Conservation (phyloP, 305 asterid genomes). For the Fraxinus xanthoxyloides region DNA sequence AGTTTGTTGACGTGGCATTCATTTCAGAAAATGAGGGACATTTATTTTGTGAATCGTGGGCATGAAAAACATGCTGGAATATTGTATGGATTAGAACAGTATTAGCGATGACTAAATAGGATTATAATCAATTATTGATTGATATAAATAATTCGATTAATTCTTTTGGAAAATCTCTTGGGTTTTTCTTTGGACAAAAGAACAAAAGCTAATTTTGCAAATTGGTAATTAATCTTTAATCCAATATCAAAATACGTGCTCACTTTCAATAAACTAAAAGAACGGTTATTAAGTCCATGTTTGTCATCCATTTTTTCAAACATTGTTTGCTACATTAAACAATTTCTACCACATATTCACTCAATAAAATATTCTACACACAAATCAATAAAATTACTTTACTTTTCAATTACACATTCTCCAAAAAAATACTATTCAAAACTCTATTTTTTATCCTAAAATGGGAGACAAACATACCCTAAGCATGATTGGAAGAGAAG, state of each 20-base stretch:
- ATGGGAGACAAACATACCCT: too few relatives aligned
- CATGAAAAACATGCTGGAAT: constrained; percentile 50
- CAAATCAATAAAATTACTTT: too few relatives aligned
- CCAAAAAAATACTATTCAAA: too few relatives aligned
- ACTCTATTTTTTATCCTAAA: too few relatives aligned
- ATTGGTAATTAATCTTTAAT: background rate
- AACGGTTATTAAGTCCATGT: background rate
- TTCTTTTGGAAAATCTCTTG: background rate
- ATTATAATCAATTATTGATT: background rate
- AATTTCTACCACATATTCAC: too few relatives aligned
- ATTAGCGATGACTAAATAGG: constrained; percentile 1
- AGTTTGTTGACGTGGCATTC: constrained; percentile 65
- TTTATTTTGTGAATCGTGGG: constrained; percentile 42
- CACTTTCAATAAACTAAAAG: too few relatives aligned
- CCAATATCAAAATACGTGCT: background rate
- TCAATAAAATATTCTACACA: too few relatives aligned
- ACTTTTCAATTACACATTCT: too few relatives aligned
- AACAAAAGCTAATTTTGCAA: background rate
- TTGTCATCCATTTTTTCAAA: too few relatives aligned
- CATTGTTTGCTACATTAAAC: too few relatives aligned
- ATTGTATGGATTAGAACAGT: constrained; percentile 41
- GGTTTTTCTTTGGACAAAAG: background rate
- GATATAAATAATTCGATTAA: background rate
- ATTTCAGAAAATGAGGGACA: constrained; percentile 52
- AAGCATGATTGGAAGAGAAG: background rate